Evolutionary conservation across 2,329 filamentous ascomycete species (phyloP), one percentile per base, ranked within the genome.

Genomic region (Fusarium gaditjirri): DNA sequence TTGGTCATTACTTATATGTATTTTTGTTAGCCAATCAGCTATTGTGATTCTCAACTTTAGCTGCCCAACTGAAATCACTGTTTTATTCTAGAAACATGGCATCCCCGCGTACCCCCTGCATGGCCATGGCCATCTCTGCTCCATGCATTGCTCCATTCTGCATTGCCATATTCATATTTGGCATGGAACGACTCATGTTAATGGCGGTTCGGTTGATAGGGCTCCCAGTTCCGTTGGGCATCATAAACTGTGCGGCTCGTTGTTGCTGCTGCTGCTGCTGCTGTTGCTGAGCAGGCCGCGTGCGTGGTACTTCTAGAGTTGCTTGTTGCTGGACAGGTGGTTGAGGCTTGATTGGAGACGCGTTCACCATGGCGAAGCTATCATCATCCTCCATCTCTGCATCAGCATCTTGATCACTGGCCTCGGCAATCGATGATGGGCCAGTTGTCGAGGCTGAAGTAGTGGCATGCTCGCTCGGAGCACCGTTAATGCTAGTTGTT

Each of bases 321-420:
- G 80, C 76, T 38, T 84, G 83, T 46, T 82, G 79, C 60, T 83
- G 83, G 61, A 84, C 77, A 21, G 81, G 78, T 25, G 81, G 78
- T 12, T 80, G 78, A 9, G 80, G 71, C 64, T 85, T 84, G 11
- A 80, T 72, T 8, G 82, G 78, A 31, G 83, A 83, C 6, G 83
- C 77, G 55, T 81, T 82, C 76, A 88, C 85, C 58, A 88, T 85
- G 12, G 86, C 83, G 66, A 87, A 89, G 58, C 83, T 84, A 49
- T 88, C 87, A 56, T 88, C 87, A 41, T 90, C 88, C 49, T 90
- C 88, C 88, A 90, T 90, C 62, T 86, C 85, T 13, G 82, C 82
- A 60, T 84, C 82, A 8, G 80, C 82, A 70, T 84, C 82, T 58
- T 82, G 81, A 49, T 84, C 82, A 43, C 85, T 87, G 38, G 82